Conservation (phyloP, 2,329 filamentous ascomycete genomes). For the Onygena corvina region DNA sequence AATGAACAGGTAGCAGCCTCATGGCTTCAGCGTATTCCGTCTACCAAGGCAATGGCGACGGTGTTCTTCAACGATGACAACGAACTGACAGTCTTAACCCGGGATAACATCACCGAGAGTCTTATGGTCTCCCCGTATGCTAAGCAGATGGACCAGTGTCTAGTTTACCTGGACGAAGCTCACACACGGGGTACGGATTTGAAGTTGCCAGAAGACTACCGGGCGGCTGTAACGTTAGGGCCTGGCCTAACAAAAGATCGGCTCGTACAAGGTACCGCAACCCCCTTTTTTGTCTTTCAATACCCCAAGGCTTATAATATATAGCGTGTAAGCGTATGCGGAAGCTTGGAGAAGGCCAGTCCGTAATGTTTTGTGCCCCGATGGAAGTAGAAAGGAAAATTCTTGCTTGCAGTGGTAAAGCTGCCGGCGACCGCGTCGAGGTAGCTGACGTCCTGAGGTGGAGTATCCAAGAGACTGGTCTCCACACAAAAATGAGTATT, state of each 20-base stretch:
- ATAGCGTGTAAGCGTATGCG: constrained; percentile 58
- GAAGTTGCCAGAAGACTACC: constrained; percentile 45
- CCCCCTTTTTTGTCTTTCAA: constrained; percentile 14
- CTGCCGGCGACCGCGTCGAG: constrained; percentile 23
- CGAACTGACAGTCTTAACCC: constrained; percentile 10
- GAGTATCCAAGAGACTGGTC: constrained; percentile 46
- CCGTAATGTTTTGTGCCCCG: constrained; percentile 47
- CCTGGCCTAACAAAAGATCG: constrained; percentile 55
- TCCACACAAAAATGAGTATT: constrained; percentile 39
- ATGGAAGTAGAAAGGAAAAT: constrained; percentile 48
- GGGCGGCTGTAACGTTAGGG: constrained; percentile 57
- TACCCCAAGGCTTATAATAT: constrained; percentile 10
- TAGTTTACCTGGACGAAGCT: constrained; percentile 58
- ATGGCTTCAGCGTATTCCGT: constrained; percentile 35
- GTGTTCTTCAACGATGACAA: constrained; percentile 40
- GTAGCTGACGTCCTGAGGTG: constrained; percentile 47
- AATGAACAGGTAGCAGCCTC: constrained; percentile 41
- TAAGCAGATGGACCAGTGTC: constrained; percentile 45
- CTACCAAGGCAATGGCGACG: constrained; percentile 29
- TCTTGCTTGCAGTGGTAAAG: constrained; percentile 15
- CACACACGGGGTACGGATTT: constrained; percentile 62
- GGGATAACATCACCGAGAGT: constrained; percentile 17
- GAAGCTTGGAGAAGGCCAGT: constrained; percentile 53
- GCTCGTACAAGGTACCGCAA: constrained; percentile 53
- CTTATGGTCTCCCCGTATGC: constrained; percentile 49